These are phyloP conservation scores for Catenaria anguillulae DNA, from an alignment of 371 early-diverging fungal species.

Conservation along the genomic window DNA sequence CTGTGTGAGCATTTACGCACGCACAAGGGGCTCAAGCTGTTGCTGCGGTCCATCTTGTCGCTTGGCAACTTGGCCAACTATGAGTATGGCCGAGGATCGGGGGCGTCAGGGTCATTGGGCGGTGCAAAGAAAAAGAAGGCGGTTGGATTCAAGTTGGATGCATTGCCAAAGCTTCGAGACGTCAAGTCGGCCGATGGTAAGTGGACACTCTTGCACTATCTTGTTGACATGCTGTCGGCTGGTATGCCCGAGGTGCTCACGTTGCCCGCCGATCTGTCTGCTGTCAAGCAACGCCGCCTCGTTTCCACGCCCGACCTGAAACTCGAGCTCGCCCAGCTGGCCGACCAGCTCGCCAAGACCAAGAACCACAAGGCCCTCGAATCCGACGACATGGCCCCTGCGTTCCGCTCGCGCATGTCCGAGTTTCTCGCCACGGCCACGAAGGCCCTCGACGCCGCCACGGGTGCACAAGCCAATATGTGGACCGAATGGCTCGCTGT, in stretches of 20 bases:
- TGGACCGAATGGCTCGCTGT: constrained; percentile 17
- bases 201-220: constrained; percentile 29
- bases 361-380: constrained; percentile 7
- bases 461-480: constrained; percentile 13
- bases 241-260: constrained; percentile 14
- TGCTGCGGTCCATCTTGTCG: constrained; percentile 24
- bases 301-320: constrained; percentile 15
- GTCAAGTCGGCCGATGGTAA: constrained; percentile 36
- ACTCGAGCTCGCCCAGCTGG: constrained; percentile 11
- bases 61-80: constrained; percentile 34
- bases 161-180: constrained; percentile 28
- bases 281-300: constrained; percentile 14
- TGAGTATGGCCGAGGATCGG: constrained; percentile 21
- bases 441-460: constrained; percentile 7
- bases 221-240: constrained; percentile 13
- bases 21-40: constrained; percentile 21
- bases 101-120: constrained; percentile 16
- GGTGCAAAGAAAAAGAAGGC: constrained; percentile 16
- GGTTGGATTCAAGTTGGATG: constrained; percentile 33
- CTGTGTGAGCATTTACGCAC: constrained; percentile 17
- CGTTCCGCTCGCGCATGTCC: constrained; percentile 9
- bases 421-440: constrained; percentile 12
- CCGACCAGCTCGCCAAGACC: constrained; percentile 8
- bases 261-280: constrained; percentile 16
- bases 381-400: not conserved